Conservation (phyloP, 169 alveolate genomes). For the Theileria sp. region DNA sequence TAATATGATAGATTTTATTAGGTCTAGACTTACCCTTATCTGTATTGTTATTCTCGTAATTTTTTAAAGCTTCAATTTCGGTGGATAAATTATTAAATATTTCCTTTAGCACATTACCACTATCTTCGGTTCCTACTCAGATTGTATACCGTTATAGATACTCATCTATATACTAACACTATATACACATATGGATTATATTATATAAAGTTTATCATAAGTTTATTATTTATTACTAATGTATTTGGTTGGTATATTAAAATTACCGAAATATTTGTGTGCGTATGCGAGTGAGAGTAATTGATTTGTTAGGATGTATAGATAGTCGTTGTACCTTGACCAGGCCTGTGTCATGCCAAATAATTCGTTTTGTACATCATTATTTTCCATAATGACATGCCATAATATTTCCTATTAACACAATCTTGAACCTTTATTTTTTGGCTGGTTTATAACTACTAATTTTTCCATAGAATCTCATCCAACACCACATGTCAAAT, state of each 20-base stretch:
- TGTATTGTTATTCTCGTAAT: background rate
- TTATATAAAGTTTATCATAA: background rate
- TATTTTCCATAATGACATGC: background rate
- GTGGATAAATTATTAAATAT: conserved; percentile 32
- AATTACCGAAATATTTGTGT: conserved; percentile 53
- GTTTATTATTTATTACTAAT: background rate
- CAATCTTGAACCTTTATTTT: background rate
- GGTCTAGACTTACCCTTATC: background rate
- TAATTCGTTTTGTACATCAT: conserved; percentile 15
- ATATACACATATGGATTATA: conserved; percentile 6
- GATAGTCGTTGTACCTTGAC: conserved; percentile 61
- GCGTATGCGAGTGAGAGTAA: conserved; percentile 54
- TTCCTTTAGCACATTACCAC: conserved; percentile 12
- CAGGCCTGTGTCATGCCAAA: conserved; percentile 57
- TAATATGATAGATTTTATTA: background rate
- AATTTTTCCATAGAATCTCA: background rate
- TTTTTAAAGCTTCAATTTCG: conserved; percentile 42
- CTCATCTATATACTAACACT: background rate
- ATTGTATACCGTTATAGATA: too few species aligned
- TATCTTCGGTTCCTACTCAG: conserved; percentile 24
- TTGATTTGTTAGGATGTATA: conserved; percentile 55
- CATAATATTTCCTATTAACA: background rate
- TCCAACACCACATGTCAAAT: background rate
- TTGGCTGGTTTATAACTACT: background rate
- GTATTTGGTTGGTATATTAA: background rate